These are phyloP conservation scores for Ciborinia camelliae DNA, from an alignment of 2,329 filamentous ascomycete genomes.

Conservation along the genomic window DNA sequence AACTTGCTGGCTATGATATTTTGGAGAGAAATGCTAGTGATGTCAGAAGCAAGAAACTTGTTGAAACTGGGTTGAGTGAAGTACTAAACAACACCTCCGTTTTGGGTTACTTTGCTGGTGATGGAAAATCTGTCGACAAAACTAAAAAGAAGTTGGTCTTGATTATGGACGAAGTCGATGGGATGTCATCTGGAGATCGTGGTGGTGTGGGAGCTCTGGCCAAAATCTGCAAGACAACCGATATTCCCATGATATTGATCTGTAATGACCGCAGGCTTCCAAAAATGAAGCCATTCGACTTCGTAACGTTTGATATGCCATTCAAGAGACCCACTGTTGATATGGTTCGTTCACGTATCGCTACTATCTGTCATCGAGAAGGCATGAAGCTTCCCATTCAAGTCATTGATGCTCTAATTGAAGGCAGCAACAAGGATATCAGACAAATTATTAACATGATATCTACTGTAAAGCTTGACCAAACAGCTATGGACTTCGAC, in stretches of 20 bases:
- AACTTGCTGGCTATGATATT: slow-evolving; percentile 87
- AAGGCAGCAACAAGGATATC: slow-evolving; percentile 93
- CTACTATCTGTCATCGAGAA: slow-evolving; percentile 92
- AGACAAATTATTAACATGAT: slow-evolving; percentile 99
- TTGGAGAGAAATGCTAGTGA: slow-evolving; percentile 96
- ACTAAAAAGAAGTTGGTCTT: slow-evolving; percentile 90
- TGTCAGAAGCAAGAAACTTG: slow-evolving; percentile 89
- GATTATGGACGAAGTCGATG: slow-evolving; percentile 99
- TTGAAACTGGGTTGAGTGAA: slow-evolving; percentile 83
- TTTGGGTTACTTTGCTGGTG: slow-evolving; percentile 82
- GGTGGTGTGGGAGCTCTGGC: slow-evolving; percentile 93
- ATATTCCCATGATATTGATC: slow-evolving; percentile 92
- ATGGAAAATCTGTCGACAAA: slow-evolving; percentile 74
- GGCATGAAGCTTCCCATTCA: slow-evolving; percentile 77
- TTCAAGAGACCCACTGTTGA: slow-evolving; percentile 89
- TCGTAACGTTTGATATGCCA: slow-evolving; percentile 75
- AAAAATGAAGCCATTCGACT: slow-evolving; percentile 98
- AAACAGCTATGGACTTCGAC: slow-evolving; percentile 74
- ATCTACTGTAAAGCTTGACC: slow-evolving; percentile 86
- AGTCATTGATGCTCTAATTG: slow-evolving; percentile 89
- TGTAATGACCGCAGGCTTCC: slow-evolving; percentile 91
- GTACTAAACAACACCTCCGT: slow-evolving; percentile 92
- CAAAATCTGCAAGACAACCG: slow-evolving; percentile 91
- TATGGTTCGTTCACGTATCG: slow-evolving; percentile 85
- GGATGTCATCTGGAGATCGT: slow-evolving; percentile 95